Evolutionary conservation across 176 grass and related monocot genomes (phyloP), one percentile per base, ranked within the genome.

Genomic region (Aegilops speltoides): DNA sequence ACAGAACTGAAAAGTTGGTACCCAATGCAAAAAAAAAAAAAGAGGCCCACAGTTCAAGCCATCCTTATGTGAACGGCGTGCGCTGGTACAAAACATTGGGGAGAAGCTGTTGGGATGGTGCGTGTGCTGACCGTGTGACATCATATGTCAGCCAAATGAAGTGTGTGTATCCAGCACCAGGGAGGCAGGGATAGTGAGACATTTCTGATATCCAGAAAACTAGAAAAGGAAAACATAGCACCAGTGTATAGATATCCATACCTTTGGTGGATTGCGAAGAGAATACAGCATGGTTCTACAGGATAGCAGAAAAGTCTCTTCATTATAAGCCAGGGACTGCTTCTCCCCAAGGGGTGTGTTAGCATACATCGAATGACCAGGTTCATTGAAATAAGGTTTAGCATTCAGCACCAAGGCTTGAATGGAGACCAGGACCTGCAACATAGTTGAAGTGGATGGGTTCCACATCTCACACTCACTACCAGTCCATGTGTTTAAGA

Each of bases 371-470:
- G 4, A 77, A 84, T 91, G 88, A 37, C 56, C 93, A 71, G 91
- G 89, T 77, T 98, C 95, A 43, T 93, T 98, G 77, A 98, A 93
- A 54, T 88, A 95, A 79, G 96, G 93, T 68, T 92, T 93, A 22
- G 77, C 89, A 85, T 98, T 95, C 52, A 95, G 91, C 64, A 98
- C 96, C 57, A 98, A 85, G 20, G 91, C 91, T 82, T 95, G 91
- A 87, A 95, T 90, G 34, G 91, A 94, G 41, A 95, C 86, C 37
- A 98, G 52, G 64, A 98, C 88, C 46, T 93, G 94, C 50, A 98
- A 79, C 91, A 91, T 90, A 64, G 89, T 93, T 43, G 91, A 93
- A 61, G 83, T 87, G 45, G 80, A 75, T 14, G 89, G 84, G 63
- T 85, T 90, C 95, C 95, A 94, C 84, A 40, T 93, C 84, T 97